These are phyloP conservation scores for Podospora comata DNA, from an alignment of 495 filamentous ascomycete genomes.

Conservation along the genomic window DNA sequence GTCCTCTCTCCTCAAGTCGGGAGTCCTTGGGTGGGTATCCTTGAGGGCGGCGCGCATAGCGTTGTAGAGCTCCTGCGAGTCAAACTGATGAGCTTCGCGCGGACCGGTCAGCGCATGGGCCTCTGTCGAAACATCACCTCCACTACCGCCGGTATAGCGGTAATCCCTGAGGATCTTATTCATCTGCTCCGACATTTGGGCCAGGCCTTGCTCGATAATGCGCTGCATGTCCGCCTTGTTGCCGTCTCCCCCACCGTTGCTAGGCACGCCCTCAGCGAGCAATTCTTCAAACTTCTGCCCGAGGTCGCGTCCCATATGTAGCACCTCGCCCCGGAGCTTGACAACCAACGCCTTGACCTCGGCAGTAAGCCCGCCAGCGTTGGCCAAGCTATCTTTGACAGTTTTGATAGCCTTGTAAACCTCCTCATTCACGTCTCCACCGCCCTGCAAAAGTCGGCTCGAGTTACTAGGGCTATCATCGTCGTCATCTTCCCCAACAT, in stretches of 20 bases:
- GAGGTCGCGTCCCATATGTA: constrained; percentile 88
- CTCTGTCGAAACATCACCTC: constrained; percentile 7
- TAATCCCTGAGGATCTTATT: constrained; percentile 70
- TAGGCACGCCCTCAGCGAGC: constrained; percentile 41
- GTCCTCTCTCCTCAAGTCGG: constrained; percentile 61
- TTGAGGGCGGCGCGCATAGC: constrained; percentile 74
- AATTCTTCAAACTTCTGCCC: constrained; percentile 74
- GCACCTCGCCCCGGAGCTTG: constrained; percentile 85
- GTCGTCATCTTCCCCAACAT: constrained; percentile 46
- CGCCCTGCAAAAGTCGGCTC: constrained; percentile 31
- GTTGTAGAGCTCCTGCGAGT: constrained; percentile 76
- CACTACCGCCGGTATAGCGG: constrained; percentile 38
- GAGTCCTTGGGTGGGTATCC: constrained; percentile 48
- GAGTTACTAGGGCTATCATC: constrained; percentile 20
- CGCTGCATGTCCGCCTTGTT: constrained; percentile 68
- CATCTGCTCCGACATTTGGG: constrained; percentile 77
- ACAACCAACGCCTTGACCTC: constrained; percentile 87
- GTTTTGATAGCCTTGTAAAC: constrained; percentile 71
- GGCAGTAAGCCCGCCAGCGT: constrained; percentile 79
- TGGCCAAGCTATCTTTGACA: constrained; percentile 82
- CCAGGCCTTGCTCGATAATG: constrained; percentile 75
- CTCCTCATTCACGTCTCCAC: constrained; percentile 56
- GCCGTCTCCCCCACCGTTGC: constrained; percentile 41
- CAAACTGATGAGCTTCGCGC: constrained; percentile 38
- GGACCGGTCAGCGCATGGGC: neutral